Conservation (phyloP, 306 rosid genomes). For the Cicer pinnatifidum region DNA sequence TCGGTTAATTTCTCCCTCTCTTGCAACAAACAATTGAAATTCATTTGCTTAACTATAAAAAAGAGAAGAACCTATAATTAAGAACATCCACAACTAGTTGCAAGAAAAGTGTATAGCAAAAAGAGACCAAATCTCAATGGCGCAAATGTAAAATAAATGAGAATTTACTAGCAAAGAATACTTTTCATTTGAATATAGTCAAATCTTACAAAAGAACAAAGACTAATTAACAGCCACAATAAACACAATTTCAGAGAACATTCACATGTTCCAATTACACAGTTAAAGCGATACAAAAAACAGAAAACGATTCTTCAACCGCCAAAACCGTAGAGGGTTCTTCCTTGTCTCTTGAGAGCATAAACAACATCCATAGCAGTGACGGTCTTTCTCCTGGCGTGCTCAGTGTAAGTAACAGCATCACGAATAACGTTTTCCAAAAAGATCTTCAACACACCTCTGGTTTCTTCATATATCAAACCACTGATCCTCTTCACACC, state of each 20-base stretch:
- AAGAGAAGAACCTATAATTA: no score
- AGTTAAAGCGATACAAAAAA: not conserved
- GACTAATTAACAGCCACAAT: not conserved
- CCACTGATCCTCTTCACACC: slow-evolving; percentile 49
- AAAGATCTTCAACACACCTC: slow-evolving; percentile 46
- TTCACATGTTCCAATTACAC: not conserved
- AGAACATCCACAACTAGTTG: no score
- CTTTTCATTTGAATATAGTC: not conserved
- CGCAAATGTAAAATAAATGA: no score
- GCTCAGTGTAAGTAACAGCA: slow-evolving; percentile 39
- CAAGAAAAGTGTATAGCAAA: no score
- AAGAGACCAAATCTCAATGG: no score
- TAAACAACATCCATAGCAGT: slow-evolving; percentile 40
- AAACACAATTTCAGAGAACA: not conserved
- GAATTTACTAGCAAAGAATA: not conserved
- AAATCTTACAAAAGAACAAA: not conserved
- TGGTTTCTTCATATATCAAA: slow-evolving; percentile 45
- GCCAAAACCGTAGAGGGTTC: slow-evolving; percentile 39
- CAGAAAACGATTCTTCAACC: not conserved
- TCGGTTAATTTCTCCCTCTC: no score
- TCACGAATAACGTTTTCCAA: slow-evolving; percentile 44
- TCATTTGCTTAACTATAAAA: no score
- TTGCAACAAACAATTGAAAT: no score
- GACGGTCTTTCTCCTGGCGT: slow-evolving; percentile 36
- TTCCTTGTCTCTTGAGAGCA: slow-evolving; percentile 38